These are phyloP conservation scores for Solanum hybrid DNA, from an alignment of 305 asterid species.

Conservation along the genomic window DNA sequence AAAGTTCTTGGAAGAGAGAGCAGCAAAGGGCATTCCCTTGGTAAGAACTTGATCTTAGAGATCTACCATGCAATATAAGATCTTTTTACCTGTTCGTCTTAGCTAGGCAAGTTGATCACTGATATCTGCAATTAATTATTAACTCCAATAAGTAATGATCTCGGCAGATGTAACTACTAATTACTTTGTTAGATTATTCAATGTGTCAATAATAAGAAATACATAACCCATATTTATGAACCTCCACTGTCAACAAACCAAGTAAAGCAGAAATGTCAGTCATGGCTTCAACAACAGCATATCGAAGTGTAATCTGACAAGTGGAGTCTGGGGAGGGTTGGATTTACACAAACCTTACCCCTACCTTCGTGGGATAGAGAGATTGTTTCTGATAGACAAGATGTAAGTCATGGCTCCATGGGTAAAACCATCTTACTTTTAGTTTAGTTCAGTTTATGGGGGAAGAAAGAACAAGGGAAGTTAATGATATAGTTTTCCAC, in stretches of 20 bases:
- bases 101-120: neutral
- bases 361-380: neutral
- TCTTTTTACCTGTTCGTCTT: neutral
- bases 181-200: neutral
- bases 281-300: neutral
- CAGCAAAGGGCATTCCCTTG: slow-evolving; percentile 73
- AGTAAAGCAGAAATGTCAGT: neutral
- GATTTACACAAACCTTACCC: neutral
- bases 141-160: neutral
- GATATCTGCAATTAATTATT: neutral
- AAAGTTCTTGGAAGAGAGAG: slow-evolving; percentile 74
- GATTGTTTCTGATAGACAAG: neutral
- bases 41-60: slow-evolving; percentile 32
- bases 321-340: neutral
- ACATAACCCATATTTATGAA: neutral
- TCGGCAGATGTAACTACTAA: neutral
- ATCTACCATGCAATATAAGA: neutral
- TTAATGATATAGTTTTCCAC: neutral
- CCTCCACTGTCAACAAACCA: neutral
- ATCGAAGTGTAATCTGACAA: neutral
- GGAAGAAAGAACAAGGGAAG: neutral
- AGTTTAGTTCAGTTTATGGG: neutral
- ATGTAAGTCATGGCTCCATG: neutral
- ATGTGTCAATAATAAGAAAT: neutral
- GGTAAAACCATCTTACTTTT: neutral